Percentiles rank a stretch among this genome's conserved stretches.
Conservation (phyloP, 768 basidiomycete genomes). For the Tricholoma hemisulphureum region DNA sequence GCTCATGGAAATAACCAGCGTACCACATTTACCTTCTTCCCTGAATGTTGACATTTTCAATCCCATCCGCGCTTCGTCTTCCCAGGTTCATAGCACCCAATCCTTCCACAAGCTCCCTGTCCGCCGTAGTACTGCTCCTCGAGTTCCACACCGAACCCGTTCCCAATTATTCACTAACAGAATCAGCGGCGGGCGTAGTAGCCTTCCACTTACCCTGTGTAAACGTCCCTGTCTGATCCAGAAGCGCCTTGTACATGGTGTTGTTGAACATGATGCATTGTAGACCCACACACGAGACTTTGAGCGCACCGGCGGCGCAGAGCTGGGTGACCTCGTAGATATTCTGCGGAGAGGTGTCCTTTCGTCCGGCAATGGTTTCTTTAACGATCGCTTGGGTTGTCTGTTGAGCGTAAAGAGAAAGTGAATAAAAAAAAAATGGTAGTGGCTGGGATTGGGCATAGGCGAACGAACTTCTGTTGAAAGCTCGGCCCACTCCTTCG, state of each 20-base stretch:
- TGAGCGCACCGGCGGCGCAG: slow-evolving; percentile 70
- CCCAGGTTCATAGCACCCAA: slow-evolving; percentile 16
- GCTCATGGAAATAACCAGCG: too few species aligned
- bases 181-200: slow-evolving; percentile 4
- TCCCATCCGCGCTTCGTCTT: slow-evolving; percentile 13
- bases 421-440: slow-evolving; percentile 6
- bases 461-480: slow-evolving; percentile 52
- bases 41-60: slow-evolving; percentile 14
- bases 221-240: slow-evolving; percentile 60
- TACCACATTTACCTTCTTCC: slow-evolving; percentile 8
- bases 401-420: slow-evolving; percentile 35
- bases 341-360: slow-evolving; percentile 77
- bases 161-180: slow-evolving; percentile 9
- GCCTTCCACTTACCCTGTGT: slow-evolving; percentile 39
- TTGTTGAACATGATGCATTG: slow-evolving; percentile 78
- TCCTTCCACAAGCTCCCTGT: slow-evolving; percentile 11
- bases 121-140: not conserved
- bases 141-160: slow-evolving; percentile 13
- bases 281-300: slow-evolving; percentile 69
- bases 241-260: slow-evolving; percentile 57
- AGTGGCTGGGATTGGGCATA: not conserved
- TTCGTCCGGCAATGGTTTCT: slow-evolving; percentile 68
- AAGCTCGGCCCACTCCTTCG: slow-evolving; percentile 68
- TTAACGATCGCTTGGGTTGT: slow-evolving; percentile 64
- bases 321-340: slow-evolving; percentile 72